phyloP scores from a whole-genome alignment of 495 filamentous ascomycete species.

The Aspergillus biplanus region DNA sequence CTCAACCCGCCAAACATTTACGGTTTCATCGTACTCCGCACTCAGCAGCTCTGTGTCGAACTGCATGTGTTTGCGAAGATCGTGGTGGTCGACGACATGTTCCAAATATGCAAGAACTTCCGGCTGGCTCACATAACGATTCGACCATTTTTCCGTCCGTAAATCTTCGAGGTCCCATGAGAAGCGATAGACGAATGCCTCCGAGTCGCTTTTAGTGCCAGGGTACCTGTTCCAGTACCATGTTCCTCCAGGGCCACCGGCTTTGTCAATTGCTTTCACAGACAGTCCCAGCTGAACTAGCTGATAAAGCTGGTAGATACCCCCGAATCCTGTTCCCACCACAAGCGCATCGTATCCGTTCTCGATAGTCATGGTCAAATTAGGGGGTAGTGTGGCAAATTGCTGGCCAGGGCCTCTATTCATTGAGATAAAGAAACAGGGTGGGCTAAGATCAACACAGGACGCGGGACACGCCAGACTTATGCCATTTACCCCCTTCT shows the following conservation, averaged over 20 bases:
- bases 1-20: conserved; percentile 18
- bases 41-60: conserved; percentile 24
- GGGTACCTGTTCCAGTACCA: conserved; percentile 46
- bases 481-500: no score
- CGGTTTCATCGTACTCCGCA: conserved; percentile 26
- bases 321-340: conserved; percentile 56
- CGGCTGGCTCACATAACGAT: conserved; percentile 22
- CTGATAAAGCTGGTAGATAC: conserved; percentile 40
- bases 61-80: conserved; percentile 31
- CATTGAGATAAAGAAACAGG: no score
- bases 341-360: conserved; percentile 52
- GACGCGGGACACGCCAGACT: no score
- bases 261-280: conserved; percentile 50
- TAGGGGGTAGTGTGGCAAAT: background rate
- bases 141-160: conserved; percentile 23
- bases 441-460: no score
- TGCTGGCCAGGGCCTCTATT: no score
- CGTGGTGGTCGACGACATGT: conserved; percentile 23
- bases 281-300: conserved; percentile 41
- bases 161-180: conserved; percentile 32
- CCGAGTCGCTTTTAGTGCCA: conserved; percentile 25
- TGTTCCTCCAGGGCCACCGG: conserved; percentile 49
- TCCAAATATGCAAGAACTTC: conserved; percentile 32
- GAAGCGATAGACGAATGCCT: conserved; percentile 29
- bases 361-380: conserved; percentile 9